Base-by-base conservation (phyloP, 2,329 filamentous ascomycete genomes). In the Camptophora hylomeconis region DNA sequence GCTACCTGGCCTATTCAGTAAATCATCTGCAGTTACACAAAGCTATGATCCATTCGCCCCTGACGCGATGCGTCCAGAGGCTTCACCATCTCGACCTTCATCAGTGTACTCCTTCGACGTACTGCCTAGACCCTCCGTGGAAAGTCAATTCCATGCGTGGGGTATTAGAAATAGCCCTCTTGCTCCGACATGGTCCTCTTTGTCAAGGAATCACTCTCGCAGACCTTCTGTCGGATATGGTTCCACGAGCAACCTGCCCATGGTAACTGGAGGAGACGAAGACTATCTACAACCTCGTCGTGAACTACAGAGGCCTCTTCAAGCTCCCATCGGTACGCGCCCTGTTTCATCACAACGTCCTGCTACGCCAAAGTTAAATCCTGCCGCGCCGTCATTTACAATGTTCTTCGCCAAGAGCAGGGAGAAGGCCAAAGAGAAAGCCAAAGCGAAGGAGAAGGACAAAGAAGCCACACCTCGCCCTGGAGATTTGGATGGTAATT, bases 311-410 rank as follows among this genome's bases (percentile, higher is more conserved):
- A 63, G 65, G 5, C 65, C 67, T 16, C 57, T 69, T 2, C 68
- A 74, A 36, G 69, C 69, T 3, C 71, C 72, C 1, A 94, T 95
- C 41, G 87, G 87, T 14, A 92, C 82, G 25, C 74, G 76, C 3
- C 82, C 79, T 51, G 51, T 67, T 45, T 60, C 63, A 25, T 61
- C 63, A 46, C 59, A 75, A 48, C 50, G 52, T 45, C 42, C 57
- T 29, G 47, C 62, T 21, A 60, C 75, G 54, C 45, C 72, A 25
- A 66, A 68, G 43, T 65, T 95, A 16, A 95, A 98, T 45, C 89
- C 89, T 5, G 72, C 81, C 5, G 89, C 87, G 1, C 86, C 86
- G 6, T 81, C 79, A 1, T 95, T 95, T 50, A 87, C 79, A 54
- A 75, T 68, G 7, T 68, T 75, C 20, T 71, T 89, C 34, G 70